phyloP scores from a whole-genome alignment of 2,329 filamentous ascomycete genomes.

The Fusarium subglutinans region DNA sequence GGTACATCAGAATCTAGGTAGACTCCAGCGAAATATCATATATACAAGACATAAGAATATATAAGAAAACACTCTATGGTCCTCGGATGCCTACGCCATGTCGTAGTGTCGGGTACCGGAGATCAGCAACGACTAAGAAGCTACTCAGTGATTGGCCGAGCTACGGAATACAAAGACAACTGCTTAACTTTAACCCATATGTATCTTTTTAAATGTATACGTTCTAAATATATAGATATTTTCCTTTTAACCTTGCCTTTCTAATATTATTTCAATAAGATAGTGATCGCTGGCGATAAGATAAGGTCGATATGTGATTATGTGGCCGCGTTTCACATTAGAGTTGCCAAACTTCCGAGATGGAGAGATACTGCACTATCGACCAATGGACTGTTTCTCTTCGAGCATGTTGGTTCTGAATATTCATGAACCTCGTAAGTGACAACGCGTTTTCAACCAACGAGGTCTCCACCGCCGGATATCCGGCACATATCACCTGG shows the following conservation, averaged over 20 bases:
- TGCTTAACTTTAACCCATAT: too few species aligned
- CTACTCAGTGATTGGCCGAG: neutral
- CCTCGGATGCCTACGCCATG: neutral
- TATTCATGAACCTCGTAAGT: neutral
- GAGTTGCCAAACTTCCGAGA: neutral
- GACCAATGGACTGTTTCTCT: neutral
- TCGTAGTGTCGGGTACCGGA: neutral
- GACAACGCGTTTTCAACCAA: neutral
- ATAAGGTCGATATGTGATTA: neutral
- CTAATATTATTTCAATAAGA: too few species aligned
- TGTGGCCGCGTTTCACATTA: neutral
- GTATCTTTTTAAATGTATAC: rapidly evolving
- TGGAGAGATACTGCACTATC: neutral
- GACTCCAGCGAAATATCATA: rapidly evolving
- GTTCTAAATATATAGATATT: rapidly evolving
- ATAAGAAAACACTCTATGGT: rapidly evolving
- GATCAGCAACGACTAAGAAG: neutral
- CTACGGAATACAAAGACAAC: too few species aligned
- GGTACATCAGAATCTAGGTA: neutral
- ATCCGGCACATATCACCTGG: neutral
- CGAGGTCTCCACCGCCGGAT: neutral
- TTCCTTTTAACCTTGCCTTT: rapidly evolving
- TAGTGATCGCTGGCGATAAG: neutral
- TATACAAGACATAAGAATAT: rapidly evolving
- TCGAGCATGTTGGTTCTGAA: neutral